phyloP scores from a whole-genome alignment of 768 basidiomycete species.

The Bullera alba region DNA sequence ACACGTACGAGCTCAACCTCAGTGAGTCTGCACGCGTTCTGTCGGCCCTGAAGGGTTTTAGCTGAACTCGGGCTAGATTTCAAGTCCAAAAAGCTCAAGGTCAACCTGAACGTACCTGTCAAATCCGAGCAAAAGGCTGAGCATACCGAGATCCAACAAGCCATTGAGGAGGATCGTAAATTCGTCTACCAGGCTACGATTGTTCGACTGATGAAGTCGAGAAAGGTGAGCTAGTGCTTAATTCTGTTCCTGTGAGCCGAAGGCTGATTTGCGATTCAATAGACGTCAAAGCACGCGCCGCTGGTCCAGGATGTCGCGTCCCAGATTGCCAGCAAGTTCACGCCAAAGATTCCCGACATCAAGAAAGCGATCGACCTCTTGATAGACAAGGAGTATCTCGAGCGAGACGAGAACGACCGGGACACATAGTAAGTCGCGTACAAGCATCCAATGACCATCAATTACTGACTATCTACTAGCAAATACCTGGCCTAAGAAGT shows the following conservation, averaged over 20 bases:
- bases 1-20: conserved; percentile 88
- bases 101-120: conserved; percentile 84
- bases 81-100: conserved; percentile 78
- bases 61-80: conserved; percentile 54
- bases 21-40: conserved; percentile 46
- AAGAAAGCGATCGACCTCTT: conserved; percentile 94
- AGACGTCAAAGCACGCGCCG: conserved; percentile 46
- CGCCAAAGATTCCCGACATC: conserved; percentile 90
- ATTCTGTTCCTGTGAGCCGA: neutral
- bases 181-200: conserved; percentile 92
- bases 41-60: neutral
- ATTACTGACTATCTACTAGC: conserved; percentile 8
- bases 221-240: conserved; percentile 35
- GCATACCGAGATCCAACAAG: conserved; percentile 78
- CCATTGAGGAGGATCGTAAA: conserved; percentile 94
- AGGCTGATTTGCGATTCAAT: neutral
- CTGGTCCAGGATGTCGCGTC: conserved; percentile 46
- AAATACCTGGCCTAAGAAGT: conserved; percentile 28
- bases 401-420: conserved; percentile 82
- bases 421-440: conserved; percentile 58
- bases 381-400: conserved; percentile 95
- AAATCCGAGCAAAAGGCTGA: conserved; percentile 93
- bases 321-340: conserved; percentile 35
- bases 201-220: conserved; percentile 57
- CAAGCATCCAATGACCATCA: neutral